Conservation (phyloP, 2,329 filamentous ascomycete genomes). For the Exophiala sp. region DNA sequence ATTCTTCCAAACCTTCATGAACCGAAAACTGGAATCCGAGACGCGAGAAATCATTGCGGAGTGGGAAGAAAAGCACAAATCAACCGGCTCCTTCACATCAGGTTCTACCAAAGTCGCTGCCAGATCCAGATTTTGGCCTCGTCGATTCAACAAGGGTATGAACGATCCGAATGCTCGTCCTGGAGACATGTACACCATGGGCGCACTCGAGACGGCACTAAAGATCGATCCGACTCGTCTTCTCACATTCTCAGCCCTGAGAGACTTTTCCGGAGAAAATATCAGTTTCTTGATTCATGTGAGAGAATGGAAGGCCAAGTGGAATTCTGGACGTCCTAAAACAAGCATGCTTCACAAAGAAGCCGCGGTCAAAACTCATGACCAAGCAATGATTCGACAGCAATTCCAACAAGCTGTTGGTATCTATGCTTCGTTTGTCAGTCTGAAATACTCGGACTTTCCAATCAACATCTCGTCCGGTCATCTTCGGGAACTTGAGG, state of each 20-base stretch:
- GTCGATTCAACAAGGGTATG: slow-evolving; percentile 37
- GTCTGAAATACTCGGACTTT: slow-evolving; percentile 60
- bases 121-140: slow-evolving; percentile 31
- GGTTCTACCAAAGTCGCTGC: slow-evolving; percentile 30
- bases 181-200: slow-evolving; percentile 55
- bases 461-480: slow-evolving; percentile 63
- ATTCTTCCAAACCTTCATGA: slow-evolving; percentile 53
- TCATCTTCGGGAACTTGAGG: slow-evolving; percentile 54
- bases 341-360: slow-evolving; percentile 23
- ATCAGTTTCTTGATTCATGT: slow-evolving; percentile 63
- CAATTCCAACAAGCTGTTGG: slow-evolving; percentile 57
- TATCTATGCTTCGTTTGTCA: slow-evolving; percentile 62
- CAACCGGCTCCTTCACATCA: slow-evolving; percentile 31
- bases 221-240: slow-evolving; percentile 57
- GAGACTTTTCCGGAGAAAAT: slow-evolving; percentile 69
- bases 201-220: slow-evolving; percentile 60
- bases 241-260: slow-evolving; percentile 61
- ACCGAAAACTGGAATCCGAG: slow-evolving; percentile 34
- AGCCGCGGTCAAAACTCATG: slow-evolving; percentile 23
- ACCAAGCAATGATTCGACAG: slow-evolving; percentile 41
- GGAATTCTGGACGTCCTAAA: slow-evolving; percentile 21
- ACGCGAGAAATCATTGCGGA: slow-evolving; percentile 37
- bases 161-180: slow-evolving; percentile 35
- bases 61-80: slow-evolving; percentile 38
- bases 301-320: slow-evolving; percentile 52